Evolutionary conservation across 2,329 filamentous ascomycete genomes (phyloP).

Genomic region (Parastagonospora avenae): DNA sequence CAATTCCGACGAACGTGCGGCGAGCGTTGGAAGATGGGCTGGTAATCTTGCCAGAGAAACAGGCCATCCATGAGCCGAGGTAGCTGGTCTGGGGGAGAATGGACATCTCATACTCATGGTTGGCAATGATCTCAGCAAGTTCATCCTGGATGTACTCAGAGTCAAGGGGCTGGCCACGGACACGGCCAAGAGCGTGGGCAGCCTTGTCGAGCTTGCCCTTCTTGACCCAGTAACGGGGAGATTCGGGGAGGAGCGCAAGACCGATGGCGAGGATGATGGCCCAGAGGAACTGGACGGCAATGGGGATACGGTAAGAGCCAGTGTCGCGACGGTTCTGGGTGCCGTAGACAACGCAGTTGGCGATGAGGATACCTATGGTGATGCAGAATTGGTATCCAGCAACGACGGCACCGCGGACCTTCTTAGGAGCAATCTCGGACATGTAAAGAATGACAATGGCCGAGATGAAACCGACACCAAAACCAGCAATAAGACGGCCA

Average conservation of each 20-base stretch:
- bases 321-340: constrained; percentile 68
- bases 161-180: constrained; percentile 75
- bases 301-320: constrained; percentile 76
- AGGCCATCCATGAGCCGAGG: constrained; percentile 66
- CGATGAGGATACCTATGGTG: constrained; percentile 67
- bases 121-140: constrained; percentile 86
- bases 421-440: constrained; percentile 74
- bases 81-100: constrained; percentile 50
- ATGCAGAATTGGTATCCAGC: constrained; percentile 44
- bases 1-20: constrained; percentile 54
- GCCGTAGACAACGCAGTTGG: constrained; percentile 76
- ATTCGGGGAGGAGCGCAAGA: constrained; percentile 80
- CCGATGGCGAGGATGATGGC: constrained; percentile 75
- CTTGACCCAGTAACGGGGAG: constrained; percentile 86
- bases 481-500: constrained; percentile 74
- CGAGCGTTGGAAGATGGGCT: constrained; percentile 58
- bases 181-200: constrained; percentile 65
- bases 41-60: constrained; percentile 60
- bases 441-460: constrained; percentile 70
- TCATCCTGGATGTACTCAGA: constrained; percentile 81
- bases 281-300: constrained; percentile 81
- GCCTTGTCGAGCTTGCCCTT: constrained; percentile 72
- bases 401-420: constrained; percentile 79
- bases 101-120: constrained; percentile 82
- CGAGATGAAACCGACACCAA: constrained; percentile 75